Base-by-base conservation (phyloP, 129 eudicot species). In the Lactuca saligna region DNA sequence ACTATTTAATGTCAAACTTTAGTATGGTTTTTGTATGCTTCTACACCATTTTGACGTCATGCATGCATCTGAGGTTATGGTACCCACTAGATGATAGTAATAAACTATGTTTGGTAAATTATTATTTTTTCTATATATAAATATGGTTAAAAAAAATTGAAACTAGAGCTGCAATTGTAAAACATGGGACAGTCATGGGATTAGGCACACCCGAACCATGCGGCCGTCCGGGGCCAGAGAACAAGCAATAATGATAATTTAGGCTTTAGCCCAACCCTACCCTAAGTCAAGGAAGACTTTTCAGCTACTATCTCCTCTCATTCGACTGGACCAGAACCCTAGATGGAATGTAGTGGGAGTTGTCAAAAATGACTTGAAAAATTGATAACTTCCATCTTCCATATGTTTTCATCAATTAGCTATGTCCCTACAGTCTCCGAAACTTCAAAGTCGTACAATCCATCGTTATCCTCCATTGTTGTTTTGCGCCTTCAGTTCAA, bases 81-180 rank as follows among this genome's bases (percentile, higher is more conserved):
- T 25, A 25, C 29, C 1, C 29, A 25, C 29, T 25, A 25, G 29
- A 25, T 25, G 29, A 25, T 25, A 25, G 29, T 25, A 25, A 25
- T 25, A 25, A 25, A 25, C 29, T 25, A 25, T 25, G 1, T 25
- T 25, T 25, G 29, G 29, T 25, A 20, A 20, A 20, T 20, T 20
- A 25, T 25, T 25, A 25, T 25, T 25, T 25, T 25, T 25, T 25
- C 29, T 25, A 25, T 25, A 25, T 25, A 25, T 25, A 25, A 25
- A 25, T 25, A 25, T 25, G 29, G 2, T 25, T 25, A 25, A 25
- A 25, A 20, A 25, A 25, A 25, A 25, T 25, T 25, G 29, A 35
- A 35, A 35, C 91, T 56, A 88, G 91, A 14, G 91, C 88, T 68
- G 88, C 96, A 51, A 85, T 82, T 37, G 85, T 88, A 88, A 85